Evolutionary conservation across 352 stramenopile genomes (phyloP).

Genomic region (Phytophthora citricola): DNA sequence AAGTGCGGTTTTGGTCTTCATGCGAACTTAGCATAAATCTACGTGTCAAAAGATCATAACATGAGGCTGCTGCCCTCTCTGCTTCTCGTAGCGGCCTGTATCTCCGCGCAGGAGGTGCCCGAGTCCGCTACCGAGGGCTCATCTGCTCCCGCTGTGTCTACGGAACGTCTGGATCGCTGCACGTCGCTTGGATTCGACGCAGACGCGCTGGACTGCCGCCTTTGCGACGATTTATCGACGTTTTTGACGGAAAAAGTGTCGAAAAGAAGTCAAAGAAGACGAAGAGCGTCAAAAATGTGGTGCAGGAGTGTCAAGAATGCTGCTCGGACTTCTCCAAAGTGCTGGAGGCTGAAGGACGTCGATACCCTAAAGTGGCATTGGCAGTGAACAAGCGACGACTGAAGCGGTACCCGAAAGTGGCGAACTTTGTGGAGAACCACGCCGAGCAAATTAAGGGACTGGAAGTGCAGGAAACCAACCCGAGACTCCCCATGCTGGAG

Average conservation of each 20-base stretch:
- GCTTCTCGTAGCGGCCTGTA: constrained; percentile 7
- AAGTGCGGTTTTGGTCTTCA: too few relatives aligned
- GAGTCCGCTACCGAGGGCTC: background rate
- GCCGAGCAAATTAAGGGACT: constrained; percentile 51
- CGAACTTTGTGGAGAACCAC: constrained; percentile 69
- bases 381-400: constrained; percentile 64
- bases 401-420: constrained; percentile 68
- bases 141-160: background rate
- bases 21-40: too few relatives aligned
- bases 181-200: constrained; percentile 58
- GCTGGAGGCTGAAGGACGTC: constrained; percentile 38
- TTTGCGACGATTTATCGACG: constrained; percentile 56
- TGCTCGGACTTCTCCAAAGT: constrained; percentile 55
- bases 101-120: constrained; percentile 12
- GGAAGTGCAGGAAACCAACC: constrained; percentile 57
- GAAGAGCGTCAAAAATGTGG: constrained; percentile 17
- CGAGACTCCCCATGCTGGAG: constrained; percentile 59
- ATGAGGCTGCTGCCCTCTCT: constrained; percentile 11
- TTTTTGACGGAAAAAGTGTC: constrained; percentile 32
- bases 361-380: constrained; percentile 56
- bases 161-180: constrained; percentile 33
- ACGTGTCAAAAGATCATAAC: background rate
- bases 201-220: constrained; percentile 63
- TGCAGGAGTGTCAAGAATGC: constrained; percentile 51
- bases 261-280: constrained; percentile 7